These are phyloP conservation scores for Mycena crocata DNA, from an alignment of 768 basidiomycete genomes.

Conservation along the genomic window DNA sequence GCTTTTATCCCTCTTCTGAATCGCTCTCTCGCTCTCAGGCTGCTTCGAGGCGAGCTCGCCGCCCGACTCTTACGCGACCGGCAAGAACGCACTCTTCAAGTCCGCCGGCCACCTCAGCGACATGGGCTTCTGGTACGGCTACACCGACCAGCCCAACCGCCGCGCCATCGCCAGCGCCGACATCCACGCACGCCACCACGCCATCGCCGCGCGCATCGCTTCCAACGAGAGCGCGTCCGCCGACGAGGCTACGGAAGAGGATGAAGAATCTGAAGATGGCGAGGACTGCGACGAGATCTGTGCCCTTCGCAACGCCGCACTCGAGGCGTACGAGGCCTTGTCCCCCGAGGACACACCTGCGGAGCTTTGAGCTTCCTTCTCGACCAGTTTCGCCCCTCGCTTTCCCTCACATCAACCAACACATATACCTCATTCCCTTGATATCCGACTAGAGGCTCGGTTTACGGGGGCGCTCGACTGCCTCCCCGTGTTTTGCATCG, in stretches of 20 bases:
- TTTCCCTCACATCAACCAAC: no score
- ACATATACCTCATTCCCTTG: no score
- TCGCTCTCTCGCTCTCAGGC: neutral
- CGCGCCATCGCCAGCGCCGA: neutral
- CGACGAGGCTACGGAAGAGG: neutral
- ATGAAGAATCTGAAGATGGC: no score
- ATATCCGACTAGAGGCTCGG: no score
- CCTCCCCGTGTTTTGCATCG: no score
- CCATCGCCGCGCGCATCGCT: neutral
- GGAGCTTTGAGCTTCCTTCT: no score
- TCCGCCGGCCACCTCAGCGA: neutral
- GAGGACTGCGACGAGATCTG: slow-evolving; percentile 4
- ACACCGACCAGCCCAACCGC: slow-evolving; percentile 12
- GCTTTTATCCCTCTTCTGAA: no score
- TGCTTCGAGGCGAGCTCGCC: slow-evolving; percentile 8
- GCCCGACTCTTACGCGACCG: slow-evolving; percentile 8
- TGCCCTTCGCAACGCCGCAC: neutral
- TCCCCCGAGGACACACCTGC: no score
- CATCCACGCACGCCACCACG: neutral
- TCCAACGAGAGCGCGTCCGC: neutral
- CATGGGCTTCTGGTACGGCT: slow-evolving; percentile 17
- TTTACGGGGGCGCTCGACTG: no score
- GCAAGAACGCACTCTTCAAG: slow-evolving; percentile 7
- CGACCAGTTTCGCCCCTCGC: no score
- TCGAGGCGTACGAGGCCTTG: neutral